These are phyloP conservation scores for Mycena polygramma DNA, from an alignment of 768 basidiomycete species.

Conservation along the genomic window DNA sequence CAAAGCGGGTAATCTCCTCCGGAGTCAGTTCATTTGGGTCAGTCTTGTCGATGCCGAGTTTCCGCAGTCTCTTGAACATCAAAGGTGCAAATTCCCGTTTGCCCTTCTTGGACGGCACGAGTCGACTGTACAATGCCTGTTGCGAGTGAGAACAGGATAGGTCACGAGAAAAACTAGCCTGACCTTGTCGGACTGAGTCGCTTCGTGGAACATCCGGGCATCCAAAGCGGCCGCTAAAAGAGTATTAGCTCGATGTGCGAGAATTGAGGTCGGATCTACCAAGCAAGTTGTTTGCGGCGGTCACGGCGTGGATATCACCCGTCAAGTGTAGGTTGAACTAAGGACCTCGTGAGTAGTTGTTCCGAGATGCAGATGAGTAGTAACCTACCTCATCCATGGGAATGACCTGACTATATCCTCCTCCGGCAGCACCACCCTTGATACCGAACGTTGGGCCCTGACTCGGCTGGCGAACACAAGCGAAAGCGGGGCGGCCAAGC, in stretches of 20 bases:
- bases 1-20: slow-evolving; percentile 92
- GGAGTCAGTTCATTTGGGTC: slow-evolving; percentile 92
- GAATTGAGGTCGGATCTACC: slow-evolving; percentile 56
- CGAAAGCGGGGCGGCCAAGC: slow-evolving; percentile 91
- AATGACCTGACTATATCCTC: slow-evolving; percentile 98
- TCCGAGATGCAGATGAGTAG: neutral
- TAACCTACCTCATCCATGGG: slow-evolving; percentile 93
- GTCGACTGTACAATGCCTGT: slow-evolving; percentile 87
- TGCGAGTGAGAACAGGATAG: neutral
- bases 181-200: slow-evolving; percentile 94
- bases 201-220: slow-evolving; percentile 98
- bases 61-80: slow-evolving; percentile 95
- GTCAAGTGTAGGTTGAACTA: slow-evolving; percentile 97
- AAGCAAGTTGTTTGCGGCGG: slow-evolving; percentile 96
- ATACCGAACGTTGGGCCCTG: slow-evolving; percentile 99
- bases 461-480: slow-evolving; percentile 97
- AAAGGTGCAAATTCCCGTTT: slow-evolving; percentile 95
- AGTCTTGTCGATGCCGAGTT: slow-evolving; percentile 95
- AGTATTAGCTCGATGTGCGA: slow-evolving; percentile 22
- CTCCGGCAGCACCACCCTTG: slow-evolving; percentile 98
- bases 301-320: slow-evolving; percentile 98
- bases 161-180: neutral
- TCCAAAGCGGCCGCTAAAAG: slow-evolving; percentile 90
- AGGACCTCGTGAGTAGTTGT: slow-evolving; percentile 16
- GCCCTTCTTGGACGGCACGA: slow-evolving; percentile 94